Evolutionary conservation across 2,329 filamentous ascomycete genomes (phyloP).

Genomic region (Alternaria sp.): DNA sequence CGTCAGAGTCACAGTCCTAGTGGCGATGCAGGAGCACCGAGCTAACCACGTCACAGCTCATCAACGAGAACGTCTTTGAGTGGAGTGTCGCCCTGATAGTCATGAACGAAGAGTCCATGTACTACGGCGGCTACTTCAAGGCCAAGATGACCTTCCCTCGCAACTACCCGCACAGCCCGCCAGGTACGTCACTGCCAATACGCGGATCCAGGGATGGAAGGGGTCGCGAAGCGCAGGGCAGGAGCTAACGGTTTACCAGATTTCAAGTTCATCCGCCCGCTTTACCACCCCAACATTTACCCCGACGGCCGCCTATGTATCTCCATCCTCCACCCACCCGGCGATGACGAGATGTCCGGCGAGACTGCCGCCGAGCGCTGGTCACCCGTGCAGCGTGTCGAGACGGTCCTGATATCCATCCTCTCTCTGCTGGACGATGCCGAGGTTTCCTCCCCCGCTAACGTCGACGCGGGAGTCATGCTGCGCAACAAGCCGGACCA

Average conservation of each 20-base stretch:
- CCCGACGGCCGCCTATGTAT: constrained; percentile 90
- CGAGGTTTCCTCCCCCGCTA: constrained; percentile 90
- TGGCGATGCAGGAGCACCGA: constrained; percentile 20
- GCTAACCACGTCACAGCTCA: constrained; percentile 60
- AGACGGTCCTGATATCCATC: constrained; percentile 92
- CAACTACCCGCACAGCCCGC: constrained; percentile 90
- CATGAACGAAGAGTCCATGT: constrained; percentile 88
- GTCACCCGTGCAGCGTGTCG: constrained; percentile 91
- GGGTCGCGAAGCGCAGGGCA: not conserved
- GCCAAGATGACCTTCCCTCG: constrained; percentile 85
- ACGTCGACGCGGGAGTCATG: constrained; percentile 89
- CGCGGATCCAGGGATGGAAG: not conserved
- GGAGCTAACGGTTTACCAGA: constrained; percentile 51
- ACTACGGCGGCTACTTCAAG: constrained; percentile 93
- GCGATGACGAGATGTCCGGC: constrained; percentile 91
- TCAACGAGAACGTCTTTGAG: constrained; percentile 81
- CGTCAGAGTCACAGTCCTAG: not conserved
- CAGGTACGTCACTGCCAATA: constrained; percentile 55
- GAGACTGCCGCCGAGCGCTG: constrained; percentile 90
- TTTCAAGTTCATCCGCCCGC: constrained; percentile 80
- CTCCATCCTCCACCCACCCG: constrained; percentile 91
- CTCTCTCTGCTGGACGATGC: constrained; percentile 91
- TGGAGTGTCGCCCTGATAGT: constrained; percentile 92
- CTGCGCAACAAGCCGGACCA: constrained; percentile 73
- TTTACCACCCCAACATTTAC: constrained; percentile 96